Percentiles rank a stretch among this genome's conserved stretches.
Conservation (phyloP, 2,329 filamentous ascomycete species). For the Fusarium subtropicale region DNA sequence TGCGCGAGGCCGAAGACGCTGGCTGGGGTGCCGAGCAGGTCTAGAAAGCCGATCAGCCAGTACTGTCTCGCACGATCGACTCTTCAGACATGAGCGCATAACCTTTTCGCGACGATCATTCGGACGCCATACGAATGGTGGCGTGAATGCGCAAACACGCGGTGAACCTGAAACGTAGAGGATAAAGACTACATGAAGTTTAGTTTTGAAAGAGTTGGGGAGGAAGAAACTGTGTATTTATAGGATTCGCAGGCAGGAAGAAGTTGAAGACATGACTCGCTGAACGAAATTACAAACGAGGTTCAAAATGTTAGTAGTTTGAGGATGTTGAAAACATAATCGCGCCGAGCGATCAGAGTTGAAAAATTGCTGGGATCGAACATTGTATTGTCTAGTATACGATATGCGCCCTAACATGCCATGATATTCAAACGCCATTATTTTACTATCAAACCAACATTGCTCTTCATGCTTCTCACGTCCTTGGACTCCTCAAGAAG, state of each 20-base stretch:
- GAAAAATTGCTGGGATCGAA: constrained; percentile 6
- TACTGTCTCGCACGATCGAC: constrained; percentile 1
- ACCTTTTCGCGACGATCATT: constrained; percentile 16
- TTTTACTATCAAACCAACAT: neutral
- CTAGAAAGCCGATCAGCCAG: constrained; percentile 54
- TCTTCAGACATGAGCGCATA: constrained; percentile 21
- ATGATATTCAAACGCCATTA: constrained; percentile 26
- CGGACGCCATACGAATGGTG: constrained; percentile 10
- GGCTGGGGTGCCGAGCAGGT: constrained; percentile 84
- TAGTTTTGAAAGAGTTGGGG: constrained; percentile 19
- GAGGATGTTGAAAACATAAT: constrained; percentile 27
- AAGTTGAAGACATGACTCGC: constrained; percentile 29
- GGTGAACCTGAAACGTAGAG: constrained; percentile 25
- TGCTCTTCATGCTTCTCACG: constrained; percentile 49
- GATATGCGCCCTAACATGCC: constrained; percentile 20
- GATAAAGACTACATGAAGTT: constrained; percentile 3
- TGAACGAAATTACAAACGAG: constrained; percentile 18
- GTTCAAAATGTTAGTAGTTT: constrained; percentile 24
- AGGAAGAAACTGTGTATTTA: constrained; percentile 24
- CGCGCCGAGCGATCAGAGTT: constrained; percentile 6
- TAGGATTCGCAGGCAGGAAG: constrained; percentile 22
- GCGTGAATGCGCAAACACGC: constrained; percentile 21
- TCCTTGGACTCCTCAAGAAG: constrained; percentile 76
- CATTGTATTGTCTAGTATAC: constrained; percentile 25
- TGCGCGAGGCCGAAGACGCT: constrained; percentile 77